A percentile compares a stretch with the other conserved stretches of the same genome.
These are phyloP conservation scores for Cerrena zonata DNA, from an alignment of 1,284 basidiomycete species.

Conservation along the genomic window DNA sequence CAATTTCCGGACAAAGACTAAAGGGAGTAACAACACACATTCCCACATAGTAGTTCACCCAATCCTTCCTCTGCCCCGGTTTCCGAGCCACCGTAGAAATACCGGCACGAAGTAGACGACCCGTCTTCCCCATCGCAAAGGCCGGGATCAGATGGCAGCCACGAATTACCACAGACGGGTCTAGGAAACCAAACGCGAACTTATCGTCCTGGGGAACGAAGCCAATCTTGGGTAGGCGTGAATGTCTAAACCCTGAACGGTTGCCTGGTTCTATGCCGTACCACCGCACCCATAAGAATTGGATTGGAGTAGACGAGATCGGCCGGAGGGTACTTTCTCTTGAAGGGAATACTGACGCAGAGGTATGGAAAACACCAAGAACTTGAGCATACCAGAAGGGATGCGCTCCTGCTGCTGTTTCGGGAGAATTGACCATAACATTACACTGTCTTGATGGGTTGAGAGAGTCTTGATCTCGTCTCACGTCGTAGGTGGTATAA, in stretches of 20 bases:
- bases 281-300: conserved; percentile 37
- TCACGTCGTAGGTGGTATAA: conserved; percentile 41
- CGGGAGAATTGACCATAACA: conserved; percentile 30
- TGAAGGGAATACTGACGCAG: conserved; percentile 7
- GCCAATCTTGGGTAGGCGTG: conserved; percentile 27
- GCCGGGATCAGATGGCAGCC: conserved; percentile 8
- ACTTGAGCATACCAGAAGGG: conserved; percentile 34
- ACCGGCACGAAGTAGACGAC: not conserved
- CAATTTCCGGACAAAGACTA: no score
- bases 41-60: conserved; percentile 4
- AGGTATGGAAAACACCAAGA: conserved; percentile 29
- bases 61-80: not conserved
- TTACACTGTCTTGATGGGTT: conserved; percentile 30
- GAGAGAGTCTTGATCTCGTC: conserved; percentile 33
- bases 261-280: conserved; percentile 18
- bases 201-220: conserved; percentile 27
- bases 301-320: conserved; percentile 13
- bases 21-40: no score
- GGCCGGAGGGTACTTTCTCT: not conserved
- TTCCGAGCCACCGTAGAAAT: not conserved
- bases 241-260: conserved; percentile 13
- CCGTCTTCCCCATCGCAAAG: conserved; percentile 1
- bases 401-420: conserved; percentile 15
- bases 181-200: conserved; percentile 36
- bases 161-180: conserved; percentile 23